These are phyloP conservation scores for Aspergillus taichungensis DNA, from an alignment of 495 filamentous ascomycete genomes.

Conservation along the genomic window DNA sequence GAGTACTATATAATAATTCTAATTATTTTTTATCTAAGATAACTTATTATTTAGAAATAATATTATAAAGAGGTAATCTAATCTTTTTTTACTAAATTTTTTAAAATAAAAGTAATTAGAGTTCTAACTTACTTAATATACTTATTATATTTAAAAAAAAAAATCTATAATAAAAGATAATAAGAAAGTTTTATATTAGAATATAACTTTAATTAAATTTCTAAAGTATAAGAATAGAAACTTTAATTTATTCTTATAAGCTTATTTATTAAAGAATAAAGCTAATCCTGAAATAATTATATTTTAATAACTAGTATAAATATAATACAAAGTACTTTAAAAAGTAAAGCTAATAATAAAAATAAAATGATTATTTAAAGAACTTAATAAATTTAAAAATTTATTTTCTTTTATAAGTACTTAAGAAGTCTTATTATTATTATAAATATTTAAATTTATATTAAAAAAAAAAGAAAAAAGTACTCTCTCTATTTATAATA, in stretches of 20 bases:
- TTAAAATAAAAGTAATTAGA: too few species aligned
- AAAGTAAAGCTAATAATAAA: neutral
- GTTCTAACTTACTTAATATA: too few species aligned
- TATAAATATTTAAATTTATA: neutral
- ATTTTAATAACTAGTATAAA: slow-evolving; percentile 1
- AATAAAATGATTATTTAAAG: neutral
- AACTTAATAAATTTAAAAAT: neutral
- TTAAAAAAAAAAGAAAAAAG: neutral
- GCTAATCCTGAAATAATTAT: too few species aligned
- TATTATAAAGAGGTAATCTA: too few species aligned
- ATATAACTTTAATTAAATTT: too few species aligned
- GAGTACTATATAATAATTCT: slow-evolving; percentile 1
- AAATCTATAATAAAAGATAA: too few species aligned
- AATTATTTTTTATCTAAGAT: slow-evolving; percentile 1
- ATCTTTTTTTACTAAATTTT: too few species aligned
- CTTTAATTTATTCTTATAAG: too few species aligned
- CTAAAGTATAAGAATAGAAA: too few species aligned
- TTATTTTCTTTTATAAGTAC: slow-evolving; percentile 1
- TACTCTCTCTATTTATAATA: neutral
- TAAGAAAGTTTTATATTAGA: too few species aligned
- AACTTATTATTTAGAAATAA: too few species aligned
- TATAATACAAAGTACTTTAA: neutral
- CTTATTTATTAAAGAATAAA: too few species aligned
- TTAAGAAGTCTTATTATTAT: neutral
- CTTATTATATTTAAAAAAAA: neutral